phyloP scores from a whole-genome alignment of 2,329 filamentous ascomycete genomes.

The Stemphylium beticola region DNA sequence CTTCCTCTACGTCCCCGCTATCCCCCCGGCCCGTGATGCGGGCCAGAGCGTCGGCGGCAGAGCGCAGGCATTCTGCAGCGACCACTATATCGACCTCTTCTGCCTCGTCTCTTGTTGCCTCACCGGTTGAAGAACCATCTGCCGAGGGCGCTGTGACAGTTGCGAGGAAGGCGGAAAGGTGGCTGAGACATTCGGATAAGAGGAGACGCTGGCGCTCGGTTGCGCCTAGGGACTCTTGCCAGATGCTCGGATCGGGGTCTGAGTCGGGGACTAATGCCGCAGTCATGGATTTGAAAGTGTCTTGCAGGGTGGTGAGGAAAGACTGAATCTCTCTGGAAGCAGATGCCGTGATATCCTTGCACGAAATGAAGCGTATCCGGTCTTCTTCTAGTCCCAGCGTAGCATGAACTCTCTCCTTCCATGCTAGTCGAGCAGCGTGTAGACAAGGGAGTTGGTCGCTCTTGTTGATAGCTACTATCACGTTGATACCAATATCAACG shows the following conservation, averaged over 20 bases:
- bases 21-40: conserved; percentile 87
- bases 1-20: conserved; percentile 89
- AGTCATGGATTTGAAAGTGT: conserved; percentile 74
- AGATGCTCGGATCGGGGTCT: conserved; percentile 66
- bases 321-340: conserved; percentile 71
- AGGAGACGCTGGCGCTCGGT: conserved; percentile 88
- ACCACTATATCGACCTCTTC: conserved; percentile 80
- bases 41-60: conserved; percentile 57
- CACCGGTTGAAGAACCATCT: conserved; percentile 5
- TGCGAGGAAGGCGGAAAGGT: conserved; percentile 75
- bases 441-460: conserved; percentile 58
- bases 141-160: conserved; percentile 54
- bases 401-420: conserved; percentile 30
- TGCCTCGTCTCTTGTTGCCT: conserved; percentile 3
- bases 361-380: conserved; percentile 72
- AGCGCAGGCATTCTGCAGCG: conserved; percentile 84
- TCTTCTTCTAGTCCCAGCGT: conserved; percentile 38
- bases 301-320: conserved; percentile 71
- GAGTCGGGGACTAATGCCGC: conserved; percentile 53
- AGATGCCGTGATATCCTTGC: conserved; percentile 61
- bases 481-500: conserved; percentile 56
- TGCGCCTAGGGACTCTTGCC: conserved; percentile 86
- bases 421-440: conserved; percentile 13
- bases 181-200: conserved; percentile 71
- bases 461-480: conserved; percentile 69